Evolutionary conservation across 2,329 filamentous ascomycete species (phyloP).

Genomic region (Trichoderma atrobrunneum): DNA sequence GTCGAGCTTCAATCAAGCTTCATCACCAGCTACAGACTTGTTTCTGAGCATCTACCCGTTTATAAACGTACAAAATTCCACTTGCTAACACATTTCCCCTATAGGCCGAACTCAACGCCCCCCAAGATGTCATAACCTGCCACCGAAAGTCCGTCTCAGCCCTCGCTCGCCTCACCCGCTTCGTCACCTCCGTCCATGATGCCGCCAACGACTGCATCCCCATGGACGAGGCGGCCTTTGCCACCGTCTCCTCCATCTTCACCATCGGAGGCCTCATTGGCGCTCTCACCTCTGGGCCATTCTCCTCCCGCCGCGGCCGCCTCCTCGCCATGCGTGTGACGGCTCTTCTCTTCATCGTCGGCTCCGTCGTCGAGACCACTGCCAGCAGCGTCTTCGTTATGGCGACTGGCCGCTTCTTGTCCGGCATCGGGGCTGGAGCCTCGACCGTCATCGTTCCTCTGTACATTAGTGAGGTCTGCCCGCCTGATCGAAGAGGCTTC

Average conservation of each 20-base stretch:
- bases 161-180: constrained; percentile 27
- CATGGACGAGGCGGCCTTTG: constrained; percentile 80
- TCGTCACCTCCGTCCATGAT: constrained; percentile 29
- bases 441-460: constrained; percentile 90
- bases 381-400: constrained; percentile 66
- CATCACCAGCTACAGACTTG: neutral
- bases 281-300: constrained; percentile 73
- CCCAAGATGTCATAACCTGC: constrained; percentile 90
- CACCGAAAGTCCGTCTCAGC: constrained; percentile 50
- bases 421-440: constrained; percentile 81
- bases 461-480: constrained; percentile 90
- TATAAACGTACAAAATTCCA: neutral
- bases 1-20: neutral
- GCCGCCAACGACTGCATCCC: constrained; percentile 72
- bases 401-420: constrained; percentile 71
- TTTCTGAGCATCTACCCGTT: neutral
- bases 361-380: constrained; percentile 72
- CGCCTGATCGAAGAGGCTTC: constrained; percentile 69
- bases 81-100: neutral
- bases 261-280: constrained; percentile 85
- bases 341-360: constrained; percentile 70
- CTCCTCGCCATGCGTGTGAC: constrained; percentile 74
- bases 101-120: constrained; percentile 87
- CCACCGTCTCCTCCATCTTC: constrained; percentile 84
- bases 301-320: constrained; percentile 76